A percentile compares a stretch with the other conserved stretches of the same genome.
Evolutionary conservation across 148 eudicot species (phyloP).

Genomic region (Amaranthus hypochondriacus): DNA sequence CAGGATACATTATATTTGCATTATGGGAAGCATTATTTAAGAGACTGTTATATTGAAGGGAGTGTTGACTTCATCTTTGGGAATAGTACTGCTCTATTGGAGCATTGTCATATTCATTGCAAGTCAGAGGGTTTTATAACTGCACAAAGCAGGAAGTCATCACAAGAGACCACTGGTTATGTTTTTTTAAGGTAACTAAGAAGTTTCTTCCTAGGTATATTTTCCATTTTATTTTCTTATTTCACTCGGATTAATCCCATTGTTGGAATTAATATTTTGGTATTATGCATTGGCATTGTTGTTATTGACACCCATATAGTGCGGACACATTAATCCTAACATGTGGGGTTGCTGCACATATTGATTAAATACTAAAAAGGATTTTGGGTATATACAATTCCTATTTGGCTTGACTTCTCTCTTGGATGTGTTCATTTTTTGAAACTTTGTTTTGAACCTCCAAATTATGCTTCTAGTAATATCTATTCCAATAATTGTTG

Average conservation of each 20-base stretch:
- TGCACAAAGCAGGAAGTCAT: slow-evolving; percentile 94
- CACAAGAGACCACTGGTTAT: slow-evolving; percentile 92
- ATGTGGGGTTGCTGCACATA: too few species aligned
- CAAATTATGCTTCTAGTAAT: too few species aligned
- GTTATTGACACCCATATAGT: too few species aligned
- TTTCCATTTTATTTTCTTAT: background rate
- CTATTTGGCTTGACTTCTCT: background rate
- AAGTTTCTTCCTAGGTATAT: background rate
- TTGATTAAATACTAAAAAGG: too few species aligned
- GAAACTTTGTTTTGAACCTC: background rate
- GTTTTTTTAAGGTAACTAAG: slow-evolving; percentile 73
- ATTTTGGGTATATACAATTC: too few species aligned
- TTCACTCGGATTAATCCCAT: background rate
- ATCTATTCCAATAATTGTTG: too few species aligned
- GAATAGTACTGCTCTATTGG: slow-evolving; percentile 91
- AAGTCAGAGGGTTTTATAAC: slow-evolving; percentile 86
- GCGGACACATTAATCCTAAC: too few species aligned
- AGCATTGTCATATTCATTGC: slow-evolving; percentile 98
- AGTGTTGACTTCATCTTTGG: slow-evolving; percentile 97
- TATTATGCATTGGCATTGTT: too few species aligned
- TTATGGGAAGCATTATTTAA: slow-evolving; percentile 82
- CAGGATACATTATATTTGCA: slow-evolving; percentile 96
- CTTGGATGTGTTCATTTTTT: background rate
- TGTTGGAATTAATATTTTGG: background rate
- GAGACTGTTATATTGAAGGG: slow-evolving; percentile 94